phyloP scores from a whole-genome alignment of 352 stramenopile species.

The Phytophthora vignae region DNA sequence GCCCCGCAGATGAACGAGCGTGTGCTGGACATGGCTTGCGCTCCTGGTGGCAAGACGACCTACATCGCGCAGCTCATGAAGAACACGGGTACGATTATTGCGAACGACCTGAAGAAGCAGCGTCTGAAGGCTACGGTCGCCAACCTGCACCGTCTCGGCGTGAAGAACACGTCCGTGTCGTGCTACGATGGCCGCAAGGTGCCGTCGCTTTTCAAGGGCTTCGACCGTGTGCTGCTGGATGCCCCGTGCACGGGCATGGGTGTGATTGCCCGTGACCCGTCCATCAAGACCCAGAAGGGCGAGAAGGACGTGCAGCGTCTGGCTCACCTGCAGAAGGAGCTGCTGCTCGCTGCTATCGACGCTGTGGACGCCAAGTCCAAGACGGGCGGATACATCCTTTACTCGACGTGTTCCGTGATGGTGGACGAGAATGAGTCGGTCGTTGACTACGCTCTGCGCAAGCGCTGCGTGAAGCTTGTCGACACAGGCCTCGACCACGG shows the following conservation, averaged over 20 bases:
- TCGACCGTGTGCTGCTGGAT: conserved; percentile 99
- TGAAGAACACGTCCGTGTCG: conserved; percentile 98
- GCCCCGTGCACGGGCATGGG: conserved; percentile 98
- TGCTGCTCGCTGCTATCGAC: conserved; percentile 99
- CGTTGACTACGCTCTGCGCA: conserved; percentile 98
- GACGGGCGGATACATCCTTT: conserved; percentile 98
- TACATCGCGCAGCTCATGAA: conserved; percentile 99
- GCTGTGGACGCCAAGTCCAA: conserved; percentile 96
- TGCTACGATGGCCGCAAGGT: conserved; percentile 97
- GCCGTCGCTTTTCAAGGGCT: conserved; percentile 94
- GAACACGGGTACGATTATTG: conserved; percentile 98
- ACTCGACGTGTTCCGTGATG: conserved; percentile 98
- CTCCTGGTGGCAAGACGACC: conserved; percentile 99
- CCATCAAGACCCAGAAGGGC: conserved; percentile 99
- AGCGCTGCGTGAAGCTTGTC: conserved; percentile 98
- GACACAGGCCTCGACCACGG: conserved; percentile 98
- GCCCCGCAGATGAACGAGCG: conserved; percentile 96
- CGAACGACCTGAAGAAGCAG: conserved; percentile 99
- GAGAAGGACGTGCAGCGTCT: conserved; percentile 91
- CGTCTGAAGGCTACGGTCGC: conserved; percentile 97
- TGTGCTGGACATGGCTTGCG: conserved; percentile 98
- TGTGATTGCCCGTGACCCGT: conserved; percentile 98
- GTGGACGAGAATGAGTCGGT: conserved; percentile 97
- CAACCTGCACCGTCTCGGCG: conserved; percentile 98
- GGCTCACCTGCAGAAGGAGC: conserved; percentile 98